Evolutionary conservation across 1,284 basidiomycete species (phyloP).

Genomic region (Stygiomarasmius scandens): DNA sequence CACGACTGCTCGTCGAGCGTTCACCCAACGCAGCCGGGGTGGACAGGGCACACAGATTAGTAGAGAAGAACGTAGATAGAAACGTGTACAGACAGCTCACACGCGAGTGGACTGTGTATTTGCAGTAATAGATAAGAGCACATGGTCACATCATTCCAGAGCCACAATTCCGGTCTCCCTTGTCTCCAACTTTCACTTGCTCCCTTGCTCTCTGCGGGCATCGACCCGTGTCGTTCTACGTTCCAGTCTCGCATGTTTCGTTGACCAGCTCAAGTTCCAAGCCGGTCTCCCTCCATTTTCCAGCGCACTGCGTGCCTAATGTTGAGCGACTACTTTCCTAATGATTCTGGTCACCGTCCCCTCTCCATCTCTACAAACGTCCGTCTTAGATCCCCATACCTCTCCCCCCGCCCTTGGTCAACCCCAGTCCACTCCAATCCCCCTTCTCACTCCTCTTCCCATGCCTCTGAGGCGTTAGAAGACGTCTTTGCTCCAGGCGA

Average conservation of each 20-base stretch:
- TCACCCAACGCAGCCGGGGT: too few relatives aligned
- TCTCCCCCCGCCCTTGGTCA: slow-evolving; percentile 39
- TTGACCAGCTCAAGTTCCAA: slow-evolving; percentile 49
- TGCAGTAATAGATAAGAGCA: background rate
- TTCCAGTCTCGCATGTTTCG: slow-evolving; percentile 51
- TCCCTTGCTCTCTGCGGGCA: background rate
- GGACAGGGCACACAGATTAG: too few relatives aligned
- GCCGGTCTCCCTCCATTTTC: slow-evolving; percentile 49
- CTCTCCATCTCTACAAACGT: slow-evolving; percentile 41
- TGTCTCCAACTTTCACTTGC: slow-evolving; percentile 14
- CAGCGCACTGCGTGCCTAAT: background rate
- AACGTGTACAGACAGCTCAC: too few relatives aligned
- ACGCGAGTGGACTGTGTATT: too few relatives aligned
- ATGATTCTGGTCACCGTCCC: slow-evolving; percentile 47
- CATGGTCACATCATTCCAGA: background rate
- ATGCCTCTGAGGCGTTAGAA: slow-evolving; percentile 50
- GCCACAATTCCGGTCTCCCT: background rate
- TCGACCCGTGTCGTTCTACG: slow-evolving; percentile 7
- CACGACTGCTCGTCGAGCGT: slow-evolving; percentile 24
- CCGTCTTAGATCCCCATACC: slow-evolving; percentile 44
- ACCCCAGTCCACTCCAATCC: slow-evolving; percentile 22
- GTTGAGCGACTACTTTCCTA: slow-evolving; percentile 37
- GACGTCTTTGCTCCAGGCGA: slow-evolving; percentile 75
- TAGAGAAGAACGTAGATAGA: too few relatives aligned
- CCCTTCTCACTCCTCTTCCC: slow-evolving; percentile 34